Evolutionary conservation across 441 rosid species (phyloP).

Genomic region (Manihot esculenta): DNA sequence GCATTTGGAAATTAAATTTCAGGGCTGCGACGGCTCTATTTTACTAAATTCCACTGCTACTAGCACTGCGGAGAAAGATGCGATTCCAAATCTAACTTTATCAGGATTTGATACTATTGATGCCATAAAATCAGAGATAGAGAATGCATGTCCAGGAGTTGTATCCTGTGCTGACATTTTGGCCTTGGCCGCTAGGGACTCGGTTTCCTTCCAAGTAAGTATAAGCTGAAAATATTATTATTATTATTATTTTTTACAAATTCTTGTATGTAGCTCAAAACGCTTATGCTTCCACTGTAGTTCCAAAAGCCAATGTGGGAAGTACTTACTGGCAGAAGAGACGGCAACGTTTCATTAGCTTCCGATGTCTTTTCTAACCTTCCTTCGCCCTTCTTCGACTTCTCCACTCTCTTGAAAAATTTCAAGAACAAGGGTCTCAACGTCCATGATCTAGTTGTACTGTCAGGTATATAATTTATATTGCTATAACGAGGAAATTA

Average conservation of each 20-base stretch:
- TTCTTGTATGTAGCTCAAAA: too few species aligned
- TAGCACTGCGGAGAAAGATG: constrained; percentile 45
- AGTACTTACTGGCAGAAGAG: constrained; percentile 66
- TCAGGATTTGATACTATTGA: constrained; percentile 55
- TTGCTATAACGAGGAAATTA: background rate
- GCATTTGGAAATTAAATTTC: background rate
- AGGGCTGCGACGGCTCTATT: constrained; percentile 80
- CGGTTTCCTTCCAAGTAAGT: constrained; percentile 57
- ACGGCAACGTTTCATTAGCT: constrained; percentile 48
- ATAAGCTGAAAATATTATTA: background rate
- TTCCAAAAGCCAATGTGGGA: constrained; percentile 35
- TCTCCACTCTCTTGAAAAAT: constrained; percentile 4
- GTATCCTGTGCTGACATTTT: constrained; percentile 75
- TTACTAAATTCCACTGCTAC: constrained; percentile 43
- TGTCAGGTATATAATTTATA: constrained; percentile 13
- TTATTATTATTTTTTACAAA: too few species aligned
- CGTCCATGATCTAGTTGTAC: constrained; percentile 17
- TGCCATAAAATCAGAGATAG: constrained; percentile 51
- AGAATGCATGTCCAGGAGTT: constrained; percentile 48
- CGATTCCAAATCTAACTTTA: constrained; percentile 50
- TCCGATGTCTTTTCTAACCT: constrained; percentile 28
- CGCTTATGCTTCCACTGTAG: constrained; percentile 20
- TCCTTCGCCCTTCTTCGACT: constrained; percentile 19
- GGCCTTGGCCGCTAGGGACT: constrained; percentile 59
- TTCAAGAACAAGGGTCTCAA: constrained; percentile 14